These are phyloP conservation scores for Boletus vermiculosoides DNA, from an alignment of 768 basidiomycete species.

Conservation along the genomic window DNA sequence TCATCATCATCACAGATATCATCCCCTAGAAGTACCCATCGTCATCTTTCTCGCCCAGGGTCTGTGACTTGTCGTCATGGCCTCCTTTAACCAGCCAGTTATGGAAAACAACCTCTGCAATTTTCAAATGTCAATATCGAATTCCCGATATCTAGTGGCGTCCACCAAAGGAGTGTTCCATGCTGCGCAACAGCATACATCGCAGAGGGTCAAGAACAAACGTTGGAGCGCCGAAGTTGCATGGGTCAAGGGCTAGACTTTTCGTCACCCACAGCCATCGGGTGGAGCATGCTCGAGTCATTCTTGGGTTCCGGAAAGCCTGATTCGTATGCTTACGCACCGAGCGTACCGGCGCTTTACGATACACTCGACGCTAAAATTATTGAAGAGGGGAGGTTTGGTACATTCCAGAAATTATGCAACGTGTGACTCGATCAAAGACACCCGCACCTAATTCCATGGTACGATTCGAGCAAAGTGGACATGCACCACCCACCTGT, in stretches of 20 bases:
- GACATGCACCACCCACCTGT: constrained; percentile 27
- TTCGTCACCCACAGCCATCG: constrained; percentile 14
- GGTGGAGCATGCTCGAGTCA: neutral
- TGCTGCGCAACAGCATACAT: constrained; percentile 18
- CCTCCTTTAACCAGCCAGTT: constrained; percentile 6
- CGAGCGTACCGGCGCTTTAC: constrained; percentile 21
- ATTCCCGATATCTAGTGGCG: constrained; percentile 29
- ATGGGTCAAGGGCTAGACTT: constrained; percentile 29
- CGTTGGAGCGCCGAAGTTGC: constrained; percentile 11
- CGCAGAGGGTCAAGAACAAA: constrained; percentile 3
- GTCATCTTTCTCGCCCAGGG: constrained; percentile 10
- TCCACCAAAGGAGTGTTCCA: constrained; percentile 20
- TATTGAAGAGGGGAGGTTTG: constrained; percentile 4
- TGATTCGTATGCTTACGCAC: constrained; percentile 17
- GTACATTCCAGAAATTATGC: constrained; percentile 24
- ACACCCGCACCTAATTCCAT: constrained; percentile 11
- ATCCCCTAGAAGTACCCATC: neutral
- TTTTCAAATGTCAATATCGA: constrained; percentile 24
- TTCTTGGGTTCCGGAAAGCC: constrained; percentile 18
- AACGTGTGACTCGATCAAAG: constrained; percentile 27
- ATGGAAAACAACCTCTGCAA: constrained; percentile 7
- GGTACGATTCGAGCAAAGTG: constrained; percentile 11
- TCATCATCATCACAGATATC: constrained; percentile 14
- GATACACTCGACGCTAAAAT: constrained; percentile 13
- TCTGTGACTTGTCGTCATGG: constrained; percentile 29